A percentile compares a stretch with the other conserved stretches of the same genome.
These are phyloP conservation scores for Pseudoscleropodium purum DNA, from an alignment of 225 moss, liverwort and hornwort genomes.

Conservation along the genomic window DNA sequence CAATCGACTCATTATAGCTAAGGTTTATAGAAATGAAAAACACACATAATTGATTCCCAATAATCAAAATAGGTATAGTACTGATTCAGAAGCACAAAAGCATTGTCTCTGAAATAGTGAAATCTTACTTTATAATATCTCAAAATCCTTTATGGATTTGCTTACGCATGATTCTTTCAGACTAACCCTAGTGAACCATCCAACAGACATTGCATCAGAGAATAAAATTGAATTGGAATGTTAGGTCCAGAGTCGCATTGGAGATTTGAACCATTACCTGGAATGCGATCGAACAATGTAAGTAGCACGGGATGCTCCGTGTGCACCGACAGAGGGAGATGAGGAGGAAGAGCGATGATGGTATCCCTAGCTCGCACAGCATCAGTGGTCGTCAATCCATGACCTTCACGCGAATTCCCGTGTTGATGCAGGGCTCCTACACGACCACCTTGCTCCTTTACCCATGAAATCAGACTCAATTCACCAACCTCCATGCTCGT, in stretches of 20 bases:
- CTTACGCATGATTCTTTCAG: background rate
- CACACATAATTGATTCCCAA: background rate
- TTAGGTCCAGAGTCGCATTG: background rate
- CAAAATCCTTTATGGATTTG: background rate
- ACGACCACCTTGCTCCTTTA: slow-evolving; percentile 46
- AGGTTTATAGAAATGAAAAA: background rate
- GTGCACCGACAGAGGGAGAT: slow-evolving; percentile 32
- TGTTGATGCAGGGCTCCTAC: slow-evolving; percentile 27
- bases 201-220: background rate
- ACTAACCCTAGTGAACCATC: background rate
- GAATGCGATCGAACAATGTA: slow-evolving; percentile 31
- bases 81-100: background rate
- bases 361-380: slow-evolving; percentile 28
- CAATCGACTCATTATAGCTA: background rate
- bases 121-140: background rate
- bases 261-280: slow-evolving; percentile 9
- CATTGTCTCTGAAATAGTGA: background rate
- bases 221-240: background rate
- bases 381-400: slow-evolving; percentile 28
- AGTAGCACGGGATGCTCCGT: slow-evolving; percentile 22
- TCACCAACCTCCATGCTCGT: background rate
- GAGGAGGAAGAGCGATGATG: slow-evolving; percentile 48
- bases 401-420: slow-evolving; percentile 5
- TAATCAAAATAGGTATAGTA: too few relatives aligned
- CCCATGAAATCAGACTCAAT: slow-evolving; percentile 34